Evolutionary conservation across 345 rosid genomes (phyloP).

Genomic region (Trapa incisa): DNA sequence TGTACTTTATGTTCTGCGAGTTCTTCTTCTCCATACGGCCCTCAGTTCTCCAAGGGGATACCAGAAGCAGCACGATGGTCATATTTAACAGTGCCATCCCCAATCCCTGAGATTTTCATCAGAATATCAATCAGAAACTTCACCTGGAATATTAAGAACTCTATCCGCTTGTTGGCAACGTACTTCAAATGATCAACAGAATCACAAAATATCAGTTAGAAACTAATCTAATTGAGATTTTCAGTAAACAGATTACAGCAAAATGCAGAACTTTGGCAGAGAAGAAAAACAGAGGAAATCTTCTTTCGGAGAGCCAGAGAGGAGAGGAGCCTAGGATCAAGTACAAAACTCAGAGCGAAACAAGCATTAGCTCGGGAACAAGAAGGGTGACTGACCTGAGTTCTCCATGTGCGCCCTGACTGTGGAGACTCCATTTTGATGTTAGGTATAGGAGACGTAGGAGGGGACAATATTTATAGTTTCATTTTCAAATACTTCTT

Average conservation of each 20-base stretch:
- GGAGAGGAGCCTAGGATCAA: too few species aligned
- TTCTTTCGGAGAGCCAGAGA: background rate
- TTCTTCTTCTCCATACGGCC: slow-evolving; percentile 11
- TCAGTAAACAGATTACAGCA: background rate
- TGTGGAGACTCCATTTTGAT: background rate
- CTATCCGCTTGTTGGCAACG: background rate
- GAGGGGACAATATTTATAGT: background rate
- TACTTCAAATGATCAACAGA: too few species aligned
- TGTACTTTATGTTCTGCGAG: slow-evolving; percentile 23
- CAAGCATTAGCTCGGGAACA: background rate
- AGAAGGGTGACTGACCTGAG: background rate
- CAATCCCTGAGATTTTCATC: slow-evolving; percentile 2
- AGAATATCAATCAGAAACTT: background rate
- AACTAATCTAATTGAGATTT: background rate
- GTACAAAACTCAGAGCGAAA: too few species aligned
- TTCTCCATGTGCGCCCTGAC: background rate
- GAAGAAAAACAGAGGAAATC: background rate
- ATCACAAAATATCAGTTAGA: background rate
- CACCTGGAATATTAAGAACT: background rate
- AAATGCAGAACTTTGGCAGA: background rate
- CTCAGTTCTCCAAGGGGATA: slow-evolving; percentile 24
- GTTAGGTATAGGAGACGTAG: background rate
- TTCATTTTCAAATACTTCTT: background rate
- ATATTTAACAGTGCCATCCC: slow-evolving; percentile 5
- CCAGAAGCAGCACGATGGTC: slow-evolving; percentile 9